phyloP scores from a whole-genome alignment of 805 yeast species.

The Saccharomycopsis lassenensis region DNA sequence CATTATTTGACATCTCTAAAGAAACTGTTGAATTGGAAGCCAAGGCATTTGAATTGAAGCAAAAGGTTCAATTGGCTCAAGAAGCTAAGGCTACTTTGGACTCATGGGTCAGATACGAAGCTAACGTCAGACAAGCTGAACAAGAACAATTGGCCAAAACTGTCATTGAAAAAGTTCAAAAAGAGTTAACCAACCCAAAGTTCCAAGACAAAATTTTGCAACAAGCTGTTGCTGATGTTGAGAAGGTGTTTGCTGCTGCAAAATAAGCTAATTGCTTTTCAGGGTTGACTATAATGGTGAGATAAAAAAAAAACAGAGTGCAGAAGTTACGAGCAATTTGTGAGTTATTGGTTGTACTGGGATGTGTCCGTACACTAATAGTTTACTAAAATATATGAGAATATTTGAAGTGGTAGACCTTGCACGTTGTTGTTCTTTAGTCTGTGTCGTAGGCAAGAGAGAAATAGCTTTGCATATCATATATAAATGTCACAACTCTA shows the following conservation, averaged over 20 bases:
- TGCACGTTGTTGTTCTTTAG: too few species aligned
- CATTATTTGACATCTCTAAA: constrained; percentile 86
- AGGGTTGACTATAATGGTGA: not conserved
- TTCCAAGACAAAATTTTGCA: constrained; percentile 88
- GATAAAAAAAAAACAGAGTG: not conserved
- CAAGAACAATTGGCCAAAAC: constrained; percentile 83
- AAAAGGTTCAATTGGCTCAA: constrained; percentile 71
- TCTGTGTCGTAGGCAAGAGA: too few species aligned
- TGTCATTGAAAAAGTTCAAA: constrained; percentile 80
- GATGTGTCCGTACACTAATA: too few species aligned
- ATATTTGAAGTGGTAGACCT: too few species aligned
- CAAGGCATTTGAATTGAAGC: constrained; percentile 85
- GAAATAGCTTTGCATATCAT: too few species aligned
- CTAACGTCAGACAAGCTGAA: constrained; percentile 90
- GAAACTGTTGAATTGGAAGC: constrained; percentile 96
- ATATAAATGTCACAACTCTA: too few species aligned
- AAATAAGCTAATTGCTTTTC: constrained; percentile 4
- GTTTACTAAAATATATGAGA: too few species aligned
- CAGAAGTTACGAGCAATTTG: too few species aligned
- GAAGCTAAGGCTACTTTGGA: constrained; percentile 95
- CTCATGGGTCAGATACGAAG: constrained; percentile 98
- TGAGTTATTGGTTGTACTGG: too few species aligned
- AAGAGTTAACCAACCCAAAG: constrained; percentile 74
- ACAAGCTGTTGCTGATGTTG: constrained; percentile 88
- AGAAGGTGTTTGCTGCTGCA: constrained; percentile 53